Base-by-base conservation (phyloP, 805 yeast species). In the Limtongozyma cylindracea region DNA sequence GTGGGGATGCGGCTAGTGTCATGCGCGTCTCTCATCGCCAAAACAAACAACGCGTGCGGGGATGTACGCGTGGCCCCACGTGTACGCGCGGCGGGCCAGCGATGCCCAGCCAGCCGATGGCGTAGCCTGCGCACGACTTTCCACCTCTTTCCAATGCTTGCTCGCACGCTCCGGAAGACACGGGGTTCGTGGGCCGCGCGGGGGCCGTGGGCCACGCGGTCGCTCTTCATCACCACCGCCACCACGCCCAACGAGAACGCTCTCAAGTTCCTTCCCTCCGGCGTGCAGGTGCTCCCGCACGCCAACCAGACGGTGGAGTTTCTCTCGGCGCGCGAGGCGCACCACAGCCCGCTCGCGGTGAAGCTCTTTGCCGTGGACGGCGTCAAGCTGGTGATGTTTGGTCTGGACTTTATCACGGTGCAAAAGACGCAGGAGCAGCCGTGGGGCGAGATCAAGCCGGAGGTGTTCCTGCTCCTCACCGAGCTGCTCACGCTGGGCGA, bases 201-300 rank as follows among this genome's bases (percentile, higher is more conserved):
- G 6, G 15, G 6, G 15, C 15, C 15, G 6, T 6, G 15, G 15
- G 15, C 6, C 5, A 5, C 6, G 15, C 13, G 40, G 10, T 29
- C 20, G 20, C 38, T 71, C 16, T 71, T 67, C 41, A 78, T 78
- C 20, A 91, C 76, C 39, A 78, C 93, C 0, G 67, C 71, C 16
- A 63, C 68, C 15, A 78, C 93, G 0, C 93, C 93, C 2, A 78
- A 78, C 38, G 82, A 67, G 24, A 67, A 74, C 32, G 93, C 93
- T 0, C 44, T 78, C 25, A 78, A 78, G 50, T 78, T 78, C 34
- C 41, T 76, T 16, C 92, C 93, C 1, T 67, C 78, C 8, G n/a
- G n/a, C n/a, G n/a, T n/a, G n/a, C 62, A 57, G 43, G 50, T 53
- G 20, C 60, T 77, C n/a, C 46, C 77, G 10, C 54, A 49, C 11